Evolutionary conservation across 2,329 filamentous ascomycete genomes (phyloP), one percentile per base, ranked within the genome.

Genomic region (Pyricularia pennisetigena): DNA sequence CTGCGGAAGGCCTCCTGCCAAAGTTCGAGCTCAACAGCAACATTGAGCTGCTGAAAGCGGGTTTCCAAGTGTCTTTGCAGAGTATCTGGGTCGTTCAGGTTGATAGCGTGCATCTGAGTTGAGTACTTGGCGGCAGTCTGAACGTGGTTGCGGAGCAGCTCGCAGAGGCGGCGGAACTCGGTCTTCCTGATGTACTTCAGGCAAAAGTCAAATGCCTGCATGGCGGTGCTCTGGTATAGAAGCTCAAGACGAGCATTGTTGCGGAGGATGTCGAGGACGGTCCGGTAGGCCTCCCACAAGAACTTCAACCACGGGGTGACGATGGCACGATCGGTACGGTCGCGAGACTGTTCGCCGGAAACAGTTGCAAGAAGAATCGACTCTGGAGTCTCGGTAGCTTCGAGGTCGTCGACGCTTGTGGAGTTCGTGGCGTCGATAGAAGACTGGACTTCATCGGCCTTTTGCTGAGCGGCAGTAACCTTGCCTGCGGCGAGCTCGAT

Each of bases 1-100:
- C 93, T 97, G 79, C 95, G 92, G 90, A 99, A 99, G 72, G 95
- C 95, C 83, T 99, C 95, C 82, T 99, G 95, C 95, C 95, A 99
- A 63, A 99, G 83, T 82, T 99, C 95, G 69, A 99, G 86, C 82
- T 99, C 95, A 69, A 98, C 95, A 64, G 95, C 95, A 65, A 98
- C 95, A 76, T 99, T 98, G 71, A 99, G 84, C 83, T 99, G 95
- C 82, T 97, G 93, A 82, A 99, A 99, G 73, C 95, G 93, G 67
- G 95, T 99, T 80, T 99, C 95, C 66, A 99, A 85, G 79, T 99
- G 95, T 73, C 95, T 92, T 82, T 99, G 95, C 68, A 99, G 86
- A 35, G 95, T 99, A 78, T 99, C 95, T 23, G 95, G 92, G 75
- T 99, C 95, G 79, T 93, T 98, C 71, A 99, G 85, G 83, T 99